Conservation (phyloP, 805 yeast genomes). For the Hagleromyces aurorensis region DNA sequence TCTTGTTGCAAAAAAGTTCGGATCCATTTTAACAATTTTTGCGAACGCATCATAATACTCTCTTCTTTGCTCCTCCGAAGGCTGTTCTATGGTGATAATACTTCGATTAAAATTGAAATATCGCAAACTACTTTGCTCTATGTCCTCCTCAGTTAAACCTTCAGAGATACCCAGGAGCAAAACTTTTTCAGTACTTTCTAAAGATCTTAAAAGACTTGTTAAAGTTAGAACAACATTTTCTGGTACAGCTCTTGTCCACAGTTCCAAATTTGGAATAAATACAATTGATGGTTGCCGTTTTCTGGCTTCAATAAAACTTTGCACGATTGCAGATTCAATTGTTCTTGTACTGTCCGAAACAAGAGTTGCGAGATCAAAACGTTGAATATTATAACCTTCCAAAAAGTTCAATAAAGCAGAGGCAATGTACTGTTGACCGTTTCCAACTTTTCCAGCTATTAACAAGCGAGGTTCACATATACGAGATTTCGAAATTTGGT, state of each 20-base stretch:
- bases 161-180: constrained; percentile 69
- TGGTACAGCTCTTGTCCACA: constrained; percentile 64
- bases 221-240: constrained; percentile 66
- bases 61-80: constrained; percentile 40
- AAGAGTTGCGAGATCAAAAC: constrained; percentile 70
- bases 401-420: constrained; percentile 72
- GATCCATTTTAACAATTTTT: constrained; percentile 54
- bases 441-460: constrained; percentile 65
- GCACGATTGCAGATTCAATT: constrained; percentile 77
- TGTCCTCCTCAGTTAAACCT: constrained; percentile 37
- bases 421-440: constrained; percentile 81
- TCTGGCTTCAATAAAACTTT: constrained; percentile 76
- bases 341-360: constrained; percentile 73
- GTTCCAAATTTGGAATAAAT: constrained; percentile 73
- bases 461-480: constrained; percentile 76
- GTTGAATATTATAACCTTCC: constrained; percentile 87
- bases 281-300: constrained; percentile 85
- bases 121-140: constrained; percentile 30
- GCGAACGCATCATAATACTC: constrained; percentile 50
- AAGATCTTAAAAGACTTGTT: constrained; percentile 55
- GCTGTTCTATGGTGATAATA: constrained; percentile 42
- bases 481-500: constrained; percentile 46
- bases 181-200: constrained; percentile 65
- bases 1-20: constrained; percentile 61
- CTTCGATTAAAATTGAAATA: constrained; percentile 31